Evolutionary conservation across 345 rosid genomes (phyloP), one percentile per base, ranked within the genome.

Genomic region (Euphorbia tirucalli): DNA sequence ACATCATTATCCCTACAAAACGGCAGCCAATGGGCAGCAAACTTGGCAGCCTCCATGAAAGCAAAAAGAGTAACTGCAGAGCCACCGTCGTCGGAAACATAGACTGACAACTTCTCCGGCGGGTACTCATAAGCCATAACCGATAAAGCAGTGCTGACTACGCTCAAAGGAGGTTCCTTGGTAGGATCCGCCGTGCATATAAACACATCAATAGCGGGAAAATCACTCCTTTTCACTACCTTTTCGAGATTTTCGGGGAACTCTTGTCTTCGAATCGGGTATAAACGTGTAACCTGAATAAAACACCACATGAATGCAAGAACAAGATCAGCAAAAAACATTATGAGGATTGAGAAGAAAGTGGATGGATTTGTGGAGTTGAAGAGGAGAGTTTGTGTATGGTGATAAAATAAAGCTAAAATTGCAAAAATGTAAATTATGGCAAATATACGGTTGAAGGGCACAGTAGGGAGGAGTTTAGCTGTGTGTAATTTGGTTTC

Each of bases 91-190:
- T 77, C 80, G 0, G 80, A 77, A 13, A 77, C 58, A 41, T 58
- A 93, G 19, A 93, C 82, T 8, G 97, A 85, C 25, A 89, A 18
- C 81, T 87, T 93, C 61, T 88, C 84, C 2, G 81, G 19, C 5
- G 97, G 98, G 75, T 93, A 93, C 18, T 89, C 89, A 22, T 86
- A 93, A 0, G 89, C 91, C 92, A 93, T 79, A 57, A 84, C 90
- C 0, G 97, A 93, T 61, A 93, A 77, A 9, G 85, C 91, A 1
- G 97, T 89, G 78, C 88, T 91, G 60, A 83, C 93, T 48, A 87
- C 91, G 61, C 77, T 71, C 0, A 71, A 66, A 0, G 80, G 80
- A 7, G 80, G 80, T 68, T 76, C 80, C 56, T 71, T 77, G 10
- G 19, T 25, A 0, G 80, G 80, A 71, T 77, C 80, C 0, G 80